Evolutionary conservation across 192 early-diverging fungal genomes (phyloP).

Genomic region (Coemansia sp.): DNA sequence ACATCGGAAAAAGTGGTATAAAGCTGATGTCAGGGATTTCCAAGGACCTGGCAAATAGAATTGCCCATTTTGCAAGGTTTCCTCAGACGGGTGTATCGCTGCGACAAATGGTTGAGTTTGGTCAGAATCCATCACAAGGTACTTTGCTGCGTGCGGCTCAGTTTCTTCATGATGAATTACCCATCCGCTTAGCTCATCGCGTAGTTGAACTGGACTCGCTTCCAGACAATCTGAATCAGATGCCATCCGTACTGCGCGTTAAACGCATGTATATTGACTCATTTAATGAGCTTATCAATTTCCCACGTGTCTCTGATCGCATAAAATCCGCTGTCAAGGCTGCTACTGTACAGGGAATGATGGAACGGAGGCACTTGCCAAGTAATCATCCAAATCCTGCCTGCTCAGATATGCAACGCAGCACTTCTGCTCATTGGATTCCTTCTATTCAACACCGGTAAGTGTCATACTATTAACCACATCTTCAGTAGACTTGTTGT

Average conservation of each 20-base stretch:
- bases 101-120: slow-evolving; percentile 95
- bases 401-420: slow-evolving; percentile 16
- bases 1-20: neutral
- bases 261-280: slow-evolving; percentile 95
- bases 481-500: neutral
- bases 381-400: slow-evolving; percentile 31
- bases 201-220: slow-evolving; percentile 92
- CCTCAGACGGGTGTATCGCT: slow-evolving; percentile 93
- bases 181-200: slow-evolving; percentile 88
- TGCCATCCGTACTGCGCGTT: slow-evolving; percentile 88
- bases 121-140: slow-evolving; percentile 75
- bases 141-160: slow-evolving; percentile 73
- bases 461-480: slow-evolving; percentile 6
- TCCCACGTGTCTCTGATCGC: slow-evolving; percentile 37
- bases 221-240: slow-evolving; percentile 80
- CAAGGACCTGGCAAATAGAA: slow-evolving; percentile 66
- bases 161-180: slow-evolving; percentile 87
- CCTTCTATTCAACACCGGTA: slow-evolving; percentile 54
- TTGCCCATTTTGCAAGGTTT: slow-evolving; percentile 75
- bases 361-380: slow-evolving; percentile 34
- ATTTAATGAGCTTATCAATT: slow-evolving; percentile 63
- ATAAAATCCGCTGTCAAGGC: slow-evolving; percentile 40
- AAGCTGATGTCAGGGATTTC: slow-evolving; percentile 40
- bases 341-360: slow-evolving; percentile 22
- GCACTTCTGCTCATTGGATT: slow-evolving; percentile 45